Evolutionary conservation across 2,329 filamentous ascomycete genomes (phyloP).

Genomic region (Alternaria sp.): DNA sequence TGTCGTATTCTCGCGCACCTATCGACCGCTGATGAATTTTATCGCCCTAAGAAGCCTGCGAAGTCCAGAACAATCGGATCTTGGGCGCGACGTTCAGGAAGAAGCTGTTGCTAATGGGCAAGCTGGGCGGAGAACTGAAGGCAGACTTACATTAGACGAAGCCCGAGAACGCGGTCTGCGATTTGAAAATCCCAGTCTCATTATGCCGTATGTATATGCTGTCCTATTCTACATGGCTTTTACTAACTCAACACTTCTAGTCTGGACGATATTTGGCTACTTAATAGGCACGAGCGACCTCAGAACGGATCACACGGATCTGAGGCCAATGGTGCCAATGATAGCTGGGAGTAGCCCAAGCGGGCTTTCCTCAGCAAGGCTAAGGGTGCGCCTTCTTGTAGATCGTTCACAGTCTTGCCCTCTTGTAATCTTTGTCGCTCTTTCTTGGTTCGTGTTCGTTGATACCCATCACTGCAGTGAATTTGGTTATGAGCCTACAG

Average conservation of each 20-base stretch:
- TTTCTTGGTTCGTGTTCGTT: constrained; percentile 16
- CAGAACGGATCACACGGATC: constrained; percentile 37
- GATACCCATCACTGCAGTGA: constrained; percentile 21
- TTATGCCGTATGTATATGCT: constrained; percentile 66
- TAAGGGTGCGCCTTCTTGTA: constrained; percentile 29
- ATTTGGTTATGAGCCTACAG: constrained; percentile 7
- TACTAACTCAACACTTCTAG: constrained; percentile 51
- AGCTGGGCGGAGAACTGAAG: constrained; percentile 19
- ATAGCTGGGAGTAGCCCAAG: constrained; percentile 20
- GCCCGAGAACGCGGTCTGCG: constrained; percentile 71
- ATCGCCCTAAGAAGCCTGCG: constrained; percentile 90
- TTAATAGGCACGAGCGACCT: constrained; percentile 42
- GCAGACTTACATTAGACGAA: constrained; percentile 74
- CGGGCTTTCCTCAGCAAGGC: constrained; percentile 11
- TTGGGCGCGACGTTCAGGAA: constrained; percentile 58
- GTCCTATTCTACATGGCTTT: not conserved
- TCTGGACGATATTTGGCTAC: constrained; percentile 74
- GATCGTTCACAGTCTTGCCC: constrained; percentile 16
- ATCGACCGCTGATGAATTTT: constrained; percentile 87
- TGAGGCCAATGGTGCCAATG: constrained; percentile 27
- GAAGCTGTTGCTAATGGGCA: constrained; percentile 32
- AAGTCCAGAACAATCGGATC: constrained; percentile 63
- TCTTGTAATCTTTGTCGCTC: constrained; percentile 11
- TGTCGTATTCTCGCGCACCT: constrained; percentile 80
- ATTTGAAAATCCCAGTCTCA: constrained; percentile 80